Conservation (phyloP, 352 stramenopile species). For the Phytophthora foliorum region DNA sequence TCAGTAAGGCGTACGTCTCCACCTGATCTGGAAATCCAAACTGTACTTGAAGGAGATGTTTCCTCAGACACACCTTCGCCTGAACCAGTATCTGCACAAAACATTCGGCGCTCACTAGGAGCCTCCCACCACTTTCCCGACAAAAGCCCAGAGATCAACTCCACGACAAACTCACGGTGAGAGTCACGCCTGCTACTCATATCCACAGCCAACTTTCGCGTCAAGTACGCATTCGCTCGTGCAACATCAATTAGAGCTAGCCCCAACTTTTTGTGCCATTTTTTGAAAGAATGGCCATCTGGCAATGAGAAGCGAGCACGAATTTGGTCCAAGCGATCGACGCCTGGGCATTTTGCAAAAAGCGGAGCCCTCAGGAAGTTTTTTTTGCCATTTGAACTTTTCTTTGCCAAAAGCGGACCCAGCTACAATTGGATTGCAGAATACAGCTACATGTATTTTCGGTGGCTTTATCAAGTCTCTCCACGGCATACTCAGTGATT, state of each 20-base stretch:
- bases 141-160: constrained; percentile 8
- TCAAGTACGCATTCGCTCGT: constrained; percentile 32
- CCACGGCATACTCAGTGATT: background rate
- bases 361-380: too few species aligned
- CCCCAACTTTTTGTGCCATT: constrained; percentile 42
- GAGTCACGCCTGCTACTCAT: background rate
- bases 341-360: too few species aligned
- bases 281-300: constrained; percentile 41
- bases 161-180: constrained; percentile 1
- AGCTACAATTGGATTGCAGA: too few species aligned
- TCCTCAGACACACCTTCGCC: background rate
- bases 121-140: constrained; percentile 7
- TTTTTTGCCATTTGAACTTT: too few species aligned
- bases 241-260: constrained; percentile 39
- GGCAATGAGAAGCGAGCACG: constrained; percentile 35
- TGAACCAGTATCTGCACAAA: background rate
- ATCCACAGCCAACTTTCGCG: constrained; percentile 2
- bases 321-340: constrained; percentile 40
- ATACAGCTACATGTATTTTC: too few species aligned
- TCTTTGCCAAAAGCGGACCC: too few species aligned
- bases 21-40: background rate
- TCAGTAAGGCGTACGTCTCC: too few species aligned
- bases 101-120: constrained; percentile 4
- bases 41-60: background rate
- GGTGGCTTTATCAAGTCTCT: too few species aligned